These are phyloP conservation scores for Chrysopogon serrulatus DNA, from an alignment of 176 grass and related monocot genomes.

Conservation along the genomic window DNA sequence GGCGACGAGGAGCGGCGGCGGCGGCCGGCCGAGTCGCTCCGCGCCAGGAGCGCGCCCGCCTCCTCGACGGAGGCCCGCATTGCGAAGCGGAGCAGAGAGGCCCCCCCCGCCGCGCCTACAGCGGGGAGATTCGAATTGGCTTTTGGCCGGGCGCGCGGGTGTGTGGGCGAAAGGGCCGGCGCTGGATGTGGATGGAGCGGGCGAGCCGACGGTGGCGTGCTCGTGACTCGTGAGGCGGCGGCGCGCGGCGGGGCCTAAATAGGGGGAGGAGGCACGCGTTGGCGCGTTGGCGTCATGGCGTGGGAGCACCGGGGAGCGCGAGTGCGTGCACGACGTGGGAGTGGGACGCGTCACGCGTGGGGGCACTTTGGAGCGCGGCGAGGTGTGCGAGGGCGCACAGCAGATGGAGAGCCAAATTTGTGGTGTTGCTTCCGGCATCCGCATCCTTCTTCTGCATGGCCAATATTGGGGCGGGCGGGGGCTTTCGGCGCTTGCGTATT, in stretches of 20 bases:
- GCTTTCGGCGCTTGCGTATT: background rate
- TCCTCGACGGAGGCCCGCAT: conserved; percentile 40
- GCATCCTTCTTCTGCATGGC: background rate
- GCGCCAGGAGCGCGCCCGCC: conserved; percentile 33
- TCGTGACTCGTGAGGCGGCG: background rate
- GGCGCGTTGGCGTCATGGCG: no score
- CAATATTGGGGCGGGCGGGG: background rate
- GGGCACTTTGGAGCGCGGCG: background rate
- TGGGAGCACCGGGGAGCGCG: background rate
- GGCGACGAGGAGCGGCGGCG: conserved; percentile 28
- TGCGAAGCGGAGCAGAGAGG: background rate
- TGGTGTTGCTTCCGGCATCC: conserved; percentile 8
- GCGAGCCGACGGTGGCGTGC: background rate
- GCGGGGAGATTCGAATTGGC: conserved; percentile 12
- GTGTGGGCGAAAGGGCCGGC: background rate
- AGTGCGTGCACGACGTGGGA: background rate
- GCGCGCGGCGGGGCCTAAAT: conserved; percentile 28
- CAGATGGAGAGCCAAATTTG: background rate
- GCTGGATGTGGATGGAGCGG: conserved; percentile 10
- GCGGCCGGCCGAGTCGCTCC: conserved; percentile 43
- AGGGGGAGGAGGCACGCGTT: background rate
- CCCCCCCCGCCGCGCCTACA: background rate
- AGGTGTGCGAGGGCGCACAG: background rate
- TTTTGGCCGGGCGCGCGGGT: background rate
- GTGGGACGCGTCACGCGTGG: background rate